These are phyloP conservation scores for Tarenaya hassleriana DNA, from an alignment of 345 rosid genomes.

Conservation along the genomic window DNA sequence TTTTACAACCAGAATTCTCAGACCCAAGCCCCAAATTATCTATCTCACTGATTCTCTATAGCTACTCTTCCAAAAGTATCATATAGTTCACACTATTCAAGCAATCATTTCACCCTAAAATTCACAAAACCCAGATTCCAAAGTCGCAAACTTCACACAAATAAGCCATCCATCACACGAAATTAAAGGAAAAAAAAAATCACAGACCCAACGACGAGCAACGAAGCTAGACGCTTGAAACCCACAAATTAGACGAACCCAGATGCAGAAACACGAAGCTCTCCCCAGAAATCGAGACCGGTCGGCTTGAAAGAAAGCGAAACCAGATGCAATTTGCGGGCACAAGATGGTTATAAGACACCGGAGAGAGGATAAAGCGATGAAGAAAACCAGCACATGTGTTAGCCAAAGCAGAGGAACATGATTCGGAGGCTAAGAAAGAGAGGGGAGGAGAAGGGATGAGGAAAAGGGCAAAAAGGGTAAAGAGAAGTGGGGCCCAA, in stretches of 20 bases:
- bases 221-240: too few relatives aligned
- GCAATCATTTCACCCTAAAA: slow-evolving; percentile 1
- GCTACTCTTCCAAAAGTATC: background rate
- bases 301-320: background rate
- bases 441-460: slow-evolving; percentile 13
- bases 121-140: background rate
- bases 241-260: background rate
- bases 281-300: background rate
- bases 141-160: background rate
- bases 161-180: slow-evolving; percentile 4
- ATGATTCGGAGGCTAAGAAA: slow-evolving; percentile 3
- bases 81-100: background rate
- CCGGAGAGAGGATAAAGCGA: background rate
- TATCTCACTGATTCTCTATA: background rate
- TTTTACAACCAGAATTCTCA: background rate
- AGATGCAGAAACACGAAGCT: background rate
- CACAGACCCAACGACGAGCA: background rate
- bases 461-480: slow-evolving; percentile 21
- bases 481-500: slow-evolving; percentile 25
- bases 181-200: background rate
- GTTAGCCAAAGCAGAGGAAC: slow-evolving; percentile 11
- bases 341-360: background rate
- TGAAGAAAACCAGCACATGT: background rate
- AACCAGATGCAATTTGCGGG: background rate
- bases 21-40: slow-evolving; percentile 16